These are phyloP conservation scores for Brassica juncea DNA, from an alignment of 345 rosid species.

Conservation along the genomic window DNA sequence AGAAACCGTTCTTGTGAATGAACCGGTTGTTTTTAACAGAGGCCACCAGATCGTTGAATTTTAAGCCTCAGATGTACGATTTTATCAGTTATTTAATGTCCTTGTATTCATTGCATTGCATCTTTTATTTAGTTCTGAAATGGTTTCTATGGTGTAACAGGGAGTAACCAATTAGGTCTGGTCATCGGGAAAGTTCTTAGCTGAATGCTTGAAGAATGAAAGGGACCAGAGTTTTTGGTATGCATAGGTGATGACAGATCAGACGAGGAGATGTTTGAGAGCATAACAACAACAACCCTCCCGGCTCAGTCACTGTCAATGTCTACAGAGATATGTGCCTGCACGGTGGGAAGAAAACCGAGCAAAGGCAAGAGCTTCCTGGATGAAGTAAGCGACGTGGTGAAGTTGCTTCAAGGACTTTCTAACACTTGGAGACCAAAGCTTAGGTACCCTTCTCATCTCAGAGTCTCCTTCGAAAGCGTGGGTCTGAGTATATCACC, in stretches of 20 bases:
- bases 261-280: constrained; percentile 66
- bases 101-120: too few species aligned
- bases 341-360: too few species aligned
- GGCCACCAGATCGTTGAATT: too few species aligned
- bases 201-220: constrained; percentile 40
- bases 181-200: constrained; percentile 52
- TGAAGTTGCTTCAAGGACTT: constrained; percentile 45
- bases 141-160: constrained; percentile 34
- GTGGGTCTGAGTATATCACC: constrained; percentile 15
- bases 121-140: background rate
- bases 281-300: constrained; percentile 39
- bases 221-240: constrained; percentile 48
- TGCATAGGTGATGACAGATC: constrained; percentile 70
- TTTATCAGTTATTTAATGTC: too few species aligned
- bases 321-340: background rate
- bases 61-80: too few species aligned
- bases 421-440: constrained; percentile 32
- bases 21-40: background rate
- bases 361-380: constrained; percentile 36
- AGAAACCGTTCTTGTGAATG: background rate
- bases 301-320: constrained; percentile 19
- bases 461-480: constrained; percentile 33
- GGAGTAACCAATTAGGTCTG: constrained; percentile 56
- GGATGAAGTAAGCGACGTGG: constrained; percentile 48
- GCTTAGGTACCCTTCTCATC: constrained; percentile 21